Conservation (phyloP, 495 filamentous ascomycete species). For the Friedmanniomyces simplex region DNA sequence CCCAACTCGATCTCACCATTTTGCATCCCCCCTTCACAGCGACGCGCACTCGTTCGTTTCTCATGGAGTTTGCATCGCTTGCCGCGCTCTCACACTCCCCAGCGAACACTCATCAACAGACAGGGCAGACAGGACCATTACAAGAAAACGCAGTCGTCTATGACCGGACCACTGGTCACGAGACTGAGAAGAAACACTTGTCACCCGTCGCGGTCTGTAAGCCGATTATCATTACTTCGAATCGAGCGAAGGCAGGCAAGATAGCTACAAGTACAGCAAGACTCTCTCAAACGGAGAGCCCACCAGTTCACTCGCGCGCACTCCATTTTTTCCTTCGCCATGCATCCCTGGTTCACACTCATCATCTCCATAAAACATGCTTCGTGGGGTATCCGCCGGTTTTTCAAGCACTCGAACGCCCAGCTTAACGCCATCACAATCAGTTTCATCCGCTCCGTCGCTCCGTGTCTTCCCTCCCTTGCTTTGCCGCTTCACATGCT, state of each 20-base stretch:
- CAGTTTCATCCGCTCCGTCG: neutral
- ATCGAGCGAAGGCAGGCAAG: neutral
- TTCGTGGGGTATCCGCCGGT: neutral
- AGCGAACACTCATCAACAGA: too few relatives aligned
- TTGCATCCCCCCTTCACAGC: too few relatives aligned
- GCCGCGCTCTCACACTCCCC: too few relatives aligned
- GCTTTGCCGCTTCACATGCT: neutral
- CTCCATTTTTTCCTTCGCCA: neutral
- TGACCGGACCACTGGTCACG: too few relatives aligned
- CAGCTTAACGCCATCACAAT: neutral
- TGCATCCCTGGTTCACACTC: neutral
- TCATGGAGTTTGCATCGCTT: too few relatives aligned
- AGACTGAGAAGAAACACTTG: too few relatives aligned
- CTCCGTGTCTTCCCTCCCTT: neutral
- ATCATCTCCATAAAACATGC: neutral
- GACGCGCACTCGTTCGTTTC: too few relatives aligned
- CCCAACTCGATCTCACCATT: too few relatives aligned
- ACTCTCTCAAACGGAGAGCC: neutral
- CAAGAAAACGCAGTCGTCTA: too few relatives aligned
- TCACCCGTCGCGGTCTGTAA: too few relatives aligned
- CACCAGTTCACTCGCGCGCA: neutral
- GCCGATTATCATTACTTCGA: neutral
- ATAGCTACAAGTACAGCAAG: neutral
- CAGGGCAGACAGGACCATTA: too few relatives aligned
- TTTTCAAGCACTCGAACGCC: neutral